These are phyloP conservation scores for Moricandia arvensis DNA, from an alignment of 345 rosid genomes.

Conservation along the genomic window DNA sequence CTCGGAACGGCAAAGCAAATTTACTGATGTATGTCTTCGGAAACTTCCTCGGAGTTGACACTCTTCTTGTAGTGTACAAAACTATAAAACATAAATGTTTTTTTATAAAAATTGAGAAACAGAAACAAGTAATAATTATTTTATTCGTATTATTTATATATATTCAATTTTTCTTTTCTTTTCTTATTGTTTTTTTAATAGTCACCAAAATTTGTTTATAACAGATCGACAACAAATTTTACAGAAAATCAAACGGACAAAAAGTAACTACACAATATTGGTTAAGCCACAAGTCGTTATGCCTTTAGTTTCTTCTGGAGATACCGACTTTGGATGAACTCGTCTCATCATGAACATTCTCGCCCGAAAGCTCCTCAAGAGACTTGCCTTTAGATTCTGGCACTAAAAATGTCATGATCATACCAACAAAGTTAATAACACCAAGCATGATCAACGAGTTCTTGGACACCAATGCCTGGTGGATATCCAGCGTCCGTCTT, in stretches of 20 bases:
- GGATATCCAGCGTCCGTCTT: slow-evolving; percentile 49
- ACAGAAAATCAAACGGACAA: not conserved
- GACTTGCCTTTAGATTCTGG: slow-evolving; percentile 58
- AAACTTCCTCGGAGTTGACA: too few relatives aligned
- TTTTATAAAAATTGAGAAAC: too few relatives aligned
- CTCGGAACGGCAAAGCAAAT: too few relatives aligned
- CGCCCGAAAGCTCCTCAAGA: slow-evolving; percentile 53
- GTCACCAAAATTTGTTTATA: not conserved
- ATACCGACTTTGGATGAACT: not conserved
- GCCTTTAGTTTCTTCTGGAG: not conserved
- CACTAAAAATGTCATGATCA: slow-evolving; percentile 46
- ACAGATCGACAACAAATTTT: not conserved
- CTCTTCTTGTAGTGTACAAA: too few relatives aligned
- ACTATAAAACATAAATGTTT: too few relatives aligned
- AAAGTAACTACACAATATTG: not conserved
- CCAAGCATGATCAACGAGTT: slow-evolving; percentile 36
- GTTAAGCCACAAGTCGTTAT: not conserved
- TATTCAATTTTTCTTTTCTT: not conserved
- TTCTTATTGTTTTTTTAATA: not conserved
- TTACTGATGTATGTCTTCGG: too few relatives aligned
- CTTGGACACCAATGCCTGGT: slow-evolving; percentile 50
- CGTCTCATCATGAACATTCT: slow-evolving; percentile 39
- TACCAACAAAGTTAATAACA: slow-evolving; percentile 40
- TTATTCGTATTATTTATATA: not conserved
- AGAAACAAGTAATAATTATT: not conserved